phyloP scores from a whole-genome alignment of 805 yeast genomes.

The Cyberlindnera euphorbiiphila region DNA sequence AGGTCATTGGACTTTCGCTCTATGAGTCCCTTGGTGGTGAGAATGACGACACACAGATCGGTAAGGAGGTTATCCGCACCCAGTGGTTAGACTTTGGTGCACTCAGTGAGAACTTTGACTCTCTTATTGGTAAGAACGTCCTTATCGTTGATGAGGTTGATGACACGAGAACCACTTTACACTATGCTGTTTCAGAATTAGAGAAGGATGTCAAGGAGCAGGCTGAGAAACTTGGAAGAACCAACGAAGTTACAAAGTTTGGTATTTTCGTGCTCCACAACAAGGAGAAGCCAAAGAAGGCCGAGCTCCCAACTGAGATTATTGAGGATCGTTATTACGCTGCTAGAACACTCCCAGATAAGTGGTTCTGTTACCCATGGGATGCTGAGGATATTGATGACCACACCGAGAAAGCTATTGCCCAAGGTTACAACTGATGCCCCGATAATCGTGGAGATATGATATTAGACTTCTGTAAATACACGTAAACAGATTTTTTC shows the following conservation, averaged over 20 bases:
- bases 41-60: constrained; percentile 46
- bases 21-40: constrained; percentile 54
- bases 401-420: constrained; percentile 61
- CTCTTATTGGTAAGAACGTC: constrained; percentile 75
- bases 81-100: constrained; percentile 89
- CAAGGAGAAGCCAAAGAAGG: constrained; percentile 77
- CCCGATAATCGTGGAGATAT: no score
- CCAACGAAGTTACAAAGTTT: constrained; percentile 58
- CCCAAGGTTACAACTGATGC: constrained; percentile 58
- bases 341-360: constrained; percentile 70
- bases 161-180: constrained; percentile 86
- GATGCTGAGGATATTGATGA: constrained; percentile 77
- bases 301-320: constrained; percentile 60
- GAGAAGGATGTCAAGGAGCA: constrained; percentile 53
- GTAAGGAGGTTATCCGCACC: constrained; percentile 79
- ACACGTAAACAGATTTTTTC: no score
- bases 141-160: constrained; percentile 89
- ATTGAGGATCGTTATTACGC: constrained; percentile 63
- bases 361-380: constrained; percentile 92
- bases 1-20: constrained; percentile 63
- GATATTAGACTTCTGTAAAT: no score
- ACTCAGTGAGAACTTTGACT: constrained; percentile 62
- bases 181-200: constrained; percentile 76
- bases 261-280: constrained; percentile 81
- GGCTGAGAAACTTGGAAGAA: constrained; percentile 56